Evolutionary conservation across 441 rosid species (phyloP), one percentile per base, ranked within the genome.

Genomic region (Eruca vesicaria): DNA sequence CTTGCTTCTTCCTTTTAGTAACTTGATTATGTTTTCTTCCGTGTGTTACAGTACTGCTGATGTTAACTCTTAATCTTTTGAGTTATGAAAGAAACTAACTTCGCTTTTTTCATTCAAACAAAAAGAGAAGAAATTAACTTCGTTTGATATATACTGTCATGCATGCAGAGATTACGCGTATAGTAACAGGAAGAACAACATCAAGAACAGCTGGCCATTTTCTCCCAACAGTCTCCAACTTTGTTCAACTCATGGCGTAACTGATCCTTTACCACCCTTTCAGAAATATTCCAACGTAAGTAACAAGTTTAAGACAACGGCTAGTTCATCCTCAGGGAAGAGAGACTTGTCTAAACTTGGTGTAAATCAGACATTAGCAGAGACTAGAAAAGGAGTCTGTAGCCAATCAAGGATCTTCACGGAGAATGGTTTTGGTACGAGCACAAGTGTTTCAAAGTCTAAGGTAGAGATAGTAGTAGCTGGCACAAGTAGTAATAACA

Each of bases 141-240:
- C n/a, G n/a, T n/a, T n/a, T n/a, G n/a, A n/a, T n/a, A n/a, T n/a
- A n/a, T n/a, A n/a, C n/a, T n/a, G n/a, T n/a, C n/a, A n/a, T n/a
- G 60, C 32, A 69, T 86, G 92, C 88, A 96, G 99, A 85, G 93
- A 91, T 86, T 96, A 91, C 92, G 99, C 92, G 68, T 86, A 78
- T 59, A 65, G 81, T 52, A 78, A 88, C 69, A 72, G 99, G 78
- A 86, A 86, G 83, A 89, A 86, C 68, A 92, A 87, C 82, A 86
- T 96, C 85, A 83, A 86, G 80, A 85, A 84, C 74, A 96, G 81
- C 64, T 96, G 99, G 99, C 99, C 99, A 35, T 93, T 96, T 78
- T 96, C 99, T 23, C 20, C 32, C 56, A 83, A 85, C 68, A 91
- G 79, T 67, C 84, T 96, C 81, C 90, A 89, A 62, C 88, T 91